A percentile compares a stretch with the other conserved stretches of the same genome.
These are phyloP conservation scores for Suillus fuscotomentosus DNA, from an alignment of 768 basidiomycete species.

Conservation along the genomic window DNA sequence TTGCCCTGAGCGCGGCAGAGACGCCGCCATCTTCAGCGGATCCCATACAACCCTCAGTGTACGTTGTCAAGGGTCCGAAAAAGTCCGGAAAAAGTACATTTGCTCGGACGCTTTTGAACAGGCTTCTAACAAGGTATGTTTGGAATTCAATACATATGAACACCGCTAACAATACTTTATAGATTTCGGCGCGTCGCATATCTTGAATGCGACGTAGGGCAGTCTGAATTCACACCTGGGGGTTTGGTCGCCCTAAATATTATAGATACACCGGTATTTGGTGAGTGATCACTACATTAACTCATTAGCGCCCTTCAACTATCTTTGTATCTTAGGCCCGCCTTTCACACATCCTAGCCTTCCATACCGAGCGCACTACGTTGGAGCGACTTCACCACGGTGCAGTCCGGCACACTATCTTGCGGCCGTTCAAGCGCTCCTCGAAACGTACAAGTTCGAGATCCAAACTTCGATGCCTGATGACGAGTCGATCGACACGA, in stretches of 20 bases:
- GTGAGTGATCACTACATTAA: constrained; percentile 34
- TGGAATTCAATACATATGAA: background rate
- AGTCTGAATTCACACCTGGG: constrained; percentile 89
- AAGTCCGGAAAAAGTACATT: constrained; percentile 91
- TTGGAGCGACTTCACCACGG: constrained; percentile 77
- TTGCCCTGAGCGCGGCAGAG: constrained; percentile 20
- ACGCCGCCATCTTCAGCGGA: background rate
- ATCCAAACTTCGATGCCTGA: constrained; percentile 43
- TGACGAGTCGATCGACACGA: constrained; percentile 29
- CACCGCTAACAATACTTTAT: background rate
- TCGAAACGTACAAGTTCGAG: constrained; percentile 69
- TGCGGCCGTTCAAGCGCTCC: constrained; percentile 58
- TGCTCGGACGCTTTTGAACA: constrained; percentile 70
- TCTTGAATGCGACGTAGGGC: constrained; percentile 91
- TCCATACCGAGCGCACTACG: constrained; percentile 74
- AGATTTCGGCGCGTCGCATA: constrained; percentile 85
- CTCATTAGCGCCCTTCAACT: background rate
- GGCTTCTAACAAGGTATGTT: constrained; percentile 54
- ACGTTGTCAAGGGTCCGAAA: constrained; percentile 81
- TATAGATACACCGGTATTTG: constrained; percentile 66
- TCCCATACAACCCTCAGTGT: constrained; percentile 36
- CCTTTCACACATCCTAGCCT: constrained; percentile 81
- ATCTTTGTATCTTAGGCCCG: constrained; percentile 53
- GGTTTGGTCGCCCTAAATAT: constrained; percentile 83
- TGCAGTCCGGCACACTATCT: constrained; percentile 78